These are phyloP conservation scores for Arctium minus DNA, from an alignment of 129 eudicot genomes.

Conservation along the genomic window DNA sequence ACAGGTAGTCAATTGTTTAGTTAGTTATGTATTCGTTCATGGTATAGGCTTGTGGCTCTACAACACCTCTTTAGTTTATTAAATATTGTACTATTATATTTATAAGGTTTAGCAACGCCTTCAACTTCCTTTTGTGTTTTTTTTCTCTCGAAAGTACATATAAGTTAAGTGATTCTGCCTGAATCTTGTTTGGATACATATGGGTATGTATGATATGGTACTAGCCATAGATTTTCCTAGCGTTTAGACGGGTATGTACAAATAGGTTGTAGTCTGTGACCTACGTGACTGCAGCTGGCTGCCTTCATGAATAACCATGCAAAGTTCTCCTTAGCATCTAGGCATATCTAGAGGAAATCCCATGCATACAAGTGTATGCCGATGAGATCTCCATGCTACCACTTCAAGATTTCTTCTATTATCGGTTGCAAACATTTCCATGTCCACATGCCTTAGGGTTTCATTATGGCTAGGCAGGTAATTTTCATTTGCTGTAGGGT, in stretches of 20 bases:
- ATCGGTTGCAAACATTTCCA: not conserved
- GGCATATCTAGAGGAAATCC: not conserved
- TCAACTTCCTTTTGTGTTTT: not conserved
- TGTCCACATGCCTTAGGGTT: not conserved
- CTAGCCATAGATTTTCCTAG: not conserved
- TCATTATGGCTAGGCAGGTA: not conserved
- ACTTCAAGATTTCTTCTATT: not conserved
- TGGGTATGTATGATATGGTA: not conserved
- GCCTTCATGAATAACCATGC: not conserved
- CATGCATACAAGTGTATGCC: not conserved
- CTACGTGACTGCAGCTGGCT: not conserved
- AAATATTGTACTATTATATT: not conserved
- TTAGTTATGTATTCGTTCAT: not conserved
- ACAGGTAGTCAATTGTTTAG: conserved; percentile 33
- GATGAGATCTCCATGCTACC: not conserved
- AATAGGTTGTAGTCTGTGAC: not conserved
- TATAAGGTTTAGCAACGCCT: not conserved
- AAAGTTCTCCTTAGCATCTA: not conserved
- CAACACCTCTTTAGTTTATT: not conserved
- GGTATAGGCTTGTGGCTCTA: not conserved
- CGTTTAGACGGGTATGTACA: not conserved
- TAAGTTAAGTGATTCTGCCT: not conserved
- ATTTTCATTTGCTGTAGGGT: not conserved
- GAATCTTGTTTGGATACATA: not conserved
- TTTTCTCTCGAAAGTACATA: not conserved